These are phyloP conservation scores for Artomyces pyxidatus DNA, from an alignment of 768 basidiomycete species.

Conservation along the genomic window DNA sequence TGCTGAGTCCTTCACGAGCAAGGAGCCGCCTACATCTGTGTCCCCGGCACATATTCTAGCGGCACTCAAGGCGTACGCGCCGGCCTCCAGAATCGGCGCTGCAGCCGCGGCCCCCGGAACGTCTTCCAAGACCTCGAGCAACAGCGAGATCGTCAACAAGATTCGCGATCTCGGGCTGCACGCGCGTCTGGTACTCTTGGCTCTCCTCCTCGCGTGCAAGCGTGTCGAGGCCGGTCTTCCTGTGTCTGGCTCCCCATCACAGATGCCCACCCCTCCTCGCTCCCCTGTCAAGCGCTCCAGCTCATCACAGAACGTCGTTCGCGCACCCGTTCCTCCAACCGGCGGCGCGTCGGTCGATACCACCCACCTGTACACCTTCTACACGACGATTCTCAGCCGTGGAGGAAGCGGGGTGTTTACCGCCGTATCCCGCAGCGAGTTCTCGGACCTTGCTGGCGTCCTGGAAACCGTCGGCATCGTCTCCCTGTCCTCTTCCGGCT, in stretches of 20 bases:
- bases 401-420: conserved; percentile 47
- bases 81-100: conserved; percentile 26
- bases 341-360: conserved; percentile 41
- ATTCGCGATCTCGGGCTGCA: conserved; percentile 67
- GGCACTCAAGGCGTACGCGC: conserved; percentile 64
- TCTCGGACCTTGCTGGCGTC: conserved; percentile 60
- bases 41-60: conserved; percentile 62
- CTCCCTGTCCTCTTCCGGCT: conserved; percentile 29
- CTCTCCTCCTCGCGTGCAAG: conserved; percentile 54
- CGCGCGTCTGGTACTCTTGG: conserved; percentile 60
- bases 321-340: conserved; percentile 19
- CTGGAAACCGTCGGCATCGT: conserved; percentile 70
- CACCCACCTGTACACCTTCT: conserved; percentile 56
- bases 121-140: conserved; percentile 18
- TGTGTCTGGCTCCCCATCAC: conserved; percentile 30
- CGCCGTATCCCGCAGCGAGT: conserved; percentile 68
- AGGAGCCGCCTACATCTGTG: conserved; percentile 32
- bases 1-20: conserved; percentile 15
- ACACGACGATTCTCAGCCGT: conserved; percentile 48
- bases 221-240: conserved; percentile 52
- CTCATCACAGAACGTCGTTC: no score
- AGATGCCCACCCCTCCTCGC: conserved; percentile 20
- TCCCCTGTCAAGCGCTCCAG: conserved; percentile 45
- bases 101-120: conserved; percentile 24
- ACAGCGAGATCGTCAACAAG: conserved; percentile 59